Percentiles rank a stretch among this genome's conserved stretches.
phyloP scores from a whole-genome alignment of 2,329 filamentous ascomycete species.

The Fusarium dimerum region DNA sequence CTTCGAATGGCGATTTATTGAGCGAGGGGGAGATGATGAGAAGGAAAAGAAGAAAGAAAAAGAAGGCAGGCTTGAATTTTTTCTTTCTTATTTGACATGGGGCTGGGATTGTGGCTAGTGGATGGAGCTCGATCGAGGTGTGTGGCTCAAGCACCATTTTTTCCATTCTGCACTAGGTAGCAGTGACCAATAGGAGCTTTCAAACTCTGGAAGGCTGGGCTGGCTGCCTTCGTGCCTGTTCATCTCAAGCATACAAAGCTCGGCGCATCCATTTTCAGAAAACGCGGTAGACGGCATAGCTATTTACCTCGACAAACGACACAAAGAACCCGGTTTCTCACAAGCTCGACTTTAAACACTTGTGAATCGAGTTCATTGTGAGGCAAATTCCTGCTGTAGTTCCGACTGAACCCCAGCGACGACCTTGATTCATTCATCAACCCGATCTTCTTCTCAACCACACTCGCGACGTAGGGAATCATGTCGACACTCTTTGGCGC shows the following conservation, averaged over 20 bases:
- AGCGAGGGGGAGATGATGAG: constrained; percentile 72
- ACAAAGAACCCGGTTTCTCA: too few relatives aligned
- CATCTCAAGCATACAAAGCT: constrained; percentile 23
- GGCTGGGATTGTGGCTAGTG: constrained; percentile 16
- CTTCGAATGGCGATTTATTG: constrained; percentile 99
- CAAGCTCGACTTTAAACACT: too few relatives aligned
- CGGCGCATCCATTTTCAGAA: constrained; percentile 14
- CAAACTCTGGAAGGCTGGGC: constrained; percentile 28
- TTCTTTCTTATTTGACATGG: constrained; percentile 30
- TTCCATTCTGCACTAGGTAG: constrained; percentile 5
- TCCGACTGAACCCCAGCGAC: too few relatives aligned
- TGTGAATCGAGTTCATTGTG: too few relatives aligned
- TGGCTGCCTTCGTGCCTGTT: constrained; percentile 32
- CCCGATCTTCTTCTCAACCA: constrained; percentile 3
- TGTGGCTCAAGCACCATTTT: constrained; percentile 20
- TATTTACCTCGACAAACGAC: neutral
- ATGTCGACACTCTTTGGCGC: constrained; percentile 68
- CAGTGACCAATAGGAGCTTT: constrained; percentile 28
- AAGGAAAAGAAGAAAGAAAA: constrained; percentile 24
- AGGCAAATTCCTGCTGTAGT: neutral
- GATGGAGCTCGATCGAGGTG: constrained; percentile 15
- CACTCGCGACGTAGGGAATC: constrained; percentile 22
- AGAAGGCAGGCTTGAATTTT: constrained; percentile 3
- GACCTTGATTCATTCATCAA: neutral
- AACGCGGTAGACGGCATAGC: constrained; percentile 1